Evolutionary conservation across 352 stramenopile genomes (phyloP).

Genomic region (Pythium aquatile): DNA sequence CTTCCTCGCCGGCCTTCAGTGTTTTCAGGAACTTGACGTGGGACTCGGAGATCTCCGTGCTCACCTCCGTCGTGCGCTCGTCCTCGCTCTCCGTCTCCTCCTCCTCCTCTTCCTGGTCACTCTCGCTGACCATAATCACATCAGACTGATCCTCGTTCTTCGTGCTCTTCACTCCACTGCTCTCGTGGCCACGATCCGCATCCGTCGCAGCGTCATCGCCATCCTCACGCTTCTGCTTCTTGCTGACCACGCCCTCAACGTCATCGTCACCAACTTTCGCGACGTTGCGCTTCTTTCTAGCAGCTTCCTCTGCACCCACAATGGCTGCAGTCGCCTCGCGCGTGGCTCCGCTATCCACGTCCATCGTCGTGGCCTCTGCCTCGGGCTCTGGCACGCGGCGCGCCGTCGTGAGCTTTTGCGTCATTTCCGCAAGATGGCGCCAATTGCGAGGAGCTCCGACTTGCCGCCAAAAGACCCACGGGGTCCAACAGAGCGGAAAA

Average conservation of each 20-base stretch:
- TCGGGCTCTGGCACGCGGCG: neutral
- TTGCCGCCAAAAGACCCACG: neutral
- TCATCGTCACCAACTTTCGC: neutral
- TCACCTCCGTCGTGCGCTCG: neutral
- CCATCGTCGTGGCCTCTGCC: neutral
- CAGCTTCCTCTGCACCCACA: neutral
- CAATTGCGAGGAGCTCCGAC: constrained; percentile 4
- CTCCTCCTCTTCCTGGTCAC: constrained; percentile 4
- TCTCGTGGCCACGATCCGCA: neutral
- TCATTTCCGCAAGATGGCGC: constrained; percentile 10
- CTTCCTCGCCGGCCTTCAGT: constrained; percentile 37
- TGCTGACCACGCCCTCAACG: neutral
- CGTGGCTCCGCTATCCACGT: neutral
- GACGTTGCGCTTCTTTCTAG: neutral
- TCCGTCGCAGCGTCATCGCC: neutral
- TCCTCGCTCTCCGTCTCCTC: constrained; percentile 7
- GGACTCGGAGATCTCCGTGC: neutral
- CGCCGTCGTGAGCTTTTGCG: neutral
- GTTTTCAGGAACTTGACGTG: constrained; percentile 29
- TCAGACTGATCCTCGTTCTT: neutral
- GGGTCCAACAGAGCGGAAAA: constrained; percentile 5
- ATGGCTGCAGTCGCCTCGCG: neutral
- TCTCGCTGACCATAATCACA: constrained; percentile 7
- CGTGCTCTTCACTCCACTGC: neutral
- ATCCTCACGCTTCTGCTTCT: neutral